Evolutionary conservation across 306 rosid species (phyloP).

Genomic region (Aeschynomene evenia): DNA sequence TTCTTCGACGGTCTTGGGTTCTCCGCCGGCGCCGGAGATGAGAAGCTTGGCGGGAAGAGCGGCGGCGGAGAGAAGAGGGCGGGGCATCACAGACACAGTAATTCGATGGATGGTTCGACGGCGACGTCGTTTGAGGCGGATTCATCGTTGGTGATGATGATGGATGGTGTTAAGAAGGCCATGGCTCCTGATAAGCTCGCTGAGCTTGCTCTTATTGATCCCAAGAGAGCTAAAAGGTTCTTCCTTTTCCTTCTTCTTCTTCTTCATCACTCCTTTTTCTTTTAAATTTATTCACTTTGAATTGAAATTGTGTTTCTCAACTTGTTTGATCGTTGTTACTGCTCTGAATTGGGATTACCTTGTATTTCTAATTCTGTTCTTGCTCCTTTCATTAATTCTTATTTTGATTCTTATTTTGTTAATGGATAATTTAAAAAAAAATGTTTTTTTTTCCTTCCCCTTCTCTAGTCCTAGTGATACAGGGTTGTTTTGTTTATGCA

Average conservation of each 20-base stretch:
- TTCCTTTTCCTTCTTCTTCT: background rate
- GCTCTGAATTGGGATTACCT: no score
- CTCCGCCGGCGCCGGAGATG: constrained; percentile 29
- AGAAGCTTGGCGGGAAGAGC: constrained; percentile 30
- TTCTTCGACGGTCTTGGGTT: constrained; percentile 73
- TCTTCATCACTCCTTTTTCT: background rate
- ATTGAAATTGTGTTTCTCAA: background rate
- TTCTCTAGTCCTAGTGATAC: no score
- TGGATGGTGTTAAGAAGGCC: constrained; percentile 70
- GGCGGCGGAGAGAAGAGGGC: constrained; percentile 44
- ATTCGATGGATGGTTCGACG: constrained; percentile 76
- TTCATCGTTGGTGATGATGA: constrained; percentile 14
- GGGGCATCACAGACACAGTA: constrained; percentile 69
- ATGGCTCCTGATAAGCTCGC: constrained; percentile 88
- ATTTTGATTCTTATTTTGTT: background rate
- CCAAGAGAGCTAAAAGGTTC: constrained; percentile 90
- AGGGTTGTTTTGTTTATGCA: background rate
- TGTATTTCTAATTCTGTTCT: background rate
- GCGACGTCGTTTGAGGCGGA: constrained; percentile 67
- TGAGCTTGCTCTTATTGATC: constrained; percentile 89
- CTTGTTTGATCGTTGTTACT: no score
- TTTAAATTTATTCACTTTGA: background rate
- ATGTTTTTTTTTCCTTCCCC: background rate
- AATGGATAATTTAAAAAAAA: background rate
- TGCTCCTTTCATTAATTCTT: background rate